phyloP scores from a whole-genome alignment of 2,329 filamentous ascomycete species.

The Microdochium nivale region DNA sequence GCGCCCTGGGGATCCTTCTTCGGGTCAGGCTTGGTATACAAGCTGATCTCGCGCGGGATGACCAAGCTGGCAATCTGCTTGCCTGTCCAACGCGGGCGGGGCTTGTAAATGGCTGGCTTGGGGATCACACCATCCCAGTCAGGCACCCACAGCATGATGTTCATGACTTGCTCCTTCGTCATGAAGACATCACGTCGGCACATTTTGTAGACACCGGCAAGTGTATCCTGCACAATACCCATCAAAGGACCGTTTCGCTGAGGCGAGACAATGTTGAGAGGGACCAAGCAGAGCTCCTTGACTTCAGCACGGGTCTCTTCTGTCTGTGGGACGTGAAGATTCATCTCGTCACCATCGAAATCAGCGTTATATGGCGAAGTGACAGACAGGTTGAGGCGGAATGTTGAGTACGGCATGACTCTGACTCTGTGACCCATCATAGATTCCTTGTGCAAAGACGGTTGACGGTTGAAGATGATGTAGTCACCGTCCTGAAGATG shows the following conservation, averaged over 20 bases:
- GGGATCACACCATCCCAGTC: constrained; percentile 96
- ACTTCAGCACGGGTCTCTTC: constrained; percentile 96
- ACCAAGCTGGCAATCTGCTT: constrained; percentile 96
- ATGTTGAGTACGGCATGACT: constrained; percentile 98
- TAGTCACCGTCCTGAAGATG: constrained; percentile 94
- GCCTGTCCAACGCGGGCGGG: constrained; percentile 88
- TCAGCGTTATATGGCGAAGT: constrained; percentile 99
- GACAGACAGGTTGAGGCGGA: constrained; percentile 93
- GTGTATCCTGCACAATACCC: constrained; percentile 98
- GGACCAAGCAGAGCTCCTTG: constrained; percentile 93
- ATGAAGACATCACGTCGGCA: constrained; percentile 89
- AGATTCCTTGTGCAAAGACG: constrained; percentile 97
- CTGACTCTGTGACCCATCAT: constrained; percentile 99
- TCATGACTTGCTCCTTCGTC: constrained; percentile 87
- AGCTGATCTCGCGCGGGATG: constrained; percentile 78
- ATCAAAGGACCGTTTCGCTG: constrained; percentile 95
- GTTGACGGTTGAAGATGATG: constrained; percentile 99
- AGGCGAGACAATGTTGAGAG: constrained; percentile 94
- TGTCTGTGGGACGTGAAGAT: constrained; percentile 95
- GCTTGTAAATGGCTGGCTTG: constrained; percentile 87
- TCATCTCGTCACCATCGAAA: constrained; percentile 99
- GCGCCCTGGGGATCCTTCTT: constrained; percentile 35
- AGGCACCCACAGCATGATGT: constrained; percentile 93
- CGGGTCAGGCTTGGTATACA: constrained; percentile 56
- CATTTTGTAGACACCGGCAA: constrained; percentile 95